Percentiles rank a stretch among this genome's conserved stretches.
phyloP scores from a whole-genome alignment of 495 filamentous ascomycete genomes.

The Aspergillus steynii region DNA sequence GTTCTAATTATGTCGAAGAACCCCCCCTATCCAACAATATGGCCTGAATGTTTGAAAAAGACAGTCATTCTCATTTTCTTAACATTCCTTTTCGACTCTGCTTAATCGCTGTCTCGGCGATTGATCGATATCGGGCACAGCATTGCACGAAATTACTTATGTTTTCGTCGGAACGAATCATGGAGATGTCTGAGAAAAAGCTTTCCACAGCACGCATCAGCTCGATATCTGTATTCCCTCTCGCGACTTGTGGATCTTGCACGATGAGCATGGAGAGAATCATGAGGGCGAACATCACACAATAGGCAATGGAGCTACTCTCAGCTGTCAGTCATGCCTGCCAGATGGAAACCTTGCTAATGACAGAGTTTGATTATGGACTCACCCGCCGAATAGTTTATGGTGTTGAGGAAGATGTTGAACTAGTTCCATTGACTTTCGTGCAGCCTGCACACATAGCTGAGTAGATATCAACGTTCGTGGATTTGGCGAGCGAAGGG shows the following conservation, averaged over 20 bases:
- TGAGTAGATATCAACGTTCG: background rate
- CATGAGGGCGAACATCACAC: constrained; percentile 1
- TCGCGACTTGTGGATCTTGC: constrained; percentile 2
- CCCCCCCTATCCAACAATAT: too few species aligned
- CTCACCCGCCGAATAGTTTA: background rate
- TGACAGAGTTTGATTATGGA: background rate
- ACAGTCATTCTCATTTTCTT: background rate
- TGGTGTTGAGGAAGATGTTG: background rate
- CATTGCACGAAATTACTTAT: background rate
- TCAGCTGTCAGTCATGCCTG: background rate
- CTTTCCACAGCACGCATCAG: background rate
- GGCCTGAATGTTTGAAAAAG: background rate
- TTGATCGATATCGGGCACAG: background rate
- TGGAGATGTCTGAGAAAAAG: background rate
- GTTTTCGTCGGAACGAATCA: background rate
- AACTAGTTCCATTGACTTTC: background rate
- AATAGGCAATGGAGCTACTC: background rate
- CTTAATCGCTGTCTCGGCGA: constrained; percentile 1
- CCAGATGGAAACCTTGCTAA: background rate
- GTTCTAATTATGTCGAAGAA: too few species aligned
- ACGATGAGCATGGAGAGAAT: constrained; percentile 4
- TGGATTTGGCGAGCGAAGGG: background rate
- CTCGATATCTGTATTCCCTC: background rate
- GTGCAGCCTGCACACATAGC: background rate
- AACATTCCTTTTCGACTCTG: background rate